Evolutionary conservation across 176 grass and related monocot genomes (phyloP).

Genomic region (Oryza punctata): DNA sequence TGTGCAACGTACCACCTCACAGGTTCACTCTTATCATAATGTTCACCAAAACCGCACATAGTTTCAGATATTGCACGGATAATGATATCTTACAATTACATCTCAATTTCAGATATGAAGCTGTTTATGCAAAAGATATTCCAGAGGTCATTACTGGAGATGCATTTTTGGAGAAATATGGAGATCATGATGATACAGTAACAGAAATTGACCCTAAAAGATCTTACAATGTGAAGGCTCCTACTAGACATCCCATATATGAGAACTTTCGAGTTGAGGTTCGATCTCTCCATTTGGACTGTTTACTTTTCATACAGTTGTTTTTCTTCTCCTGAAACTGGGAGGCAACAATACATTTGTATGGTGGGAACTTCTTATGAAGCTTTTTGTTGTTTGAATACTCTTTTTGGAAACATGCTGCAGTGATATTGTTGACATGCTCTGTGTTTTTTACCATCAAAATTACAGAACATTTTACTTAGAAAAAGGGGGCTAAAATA

Average conservation of each 20-base stretch:
- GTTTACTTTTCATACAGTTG: background rate
- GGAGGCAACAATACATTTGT: background rate
- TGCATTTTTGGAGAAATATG: slow-evolving; percentile 77
- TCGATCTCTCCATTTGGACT: background rate
- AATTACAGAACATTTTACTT: background rate
- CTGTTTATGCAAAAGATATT: slow-evolving; percentile 85
- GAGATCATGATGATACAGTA: slow-evolving; percentile 72
- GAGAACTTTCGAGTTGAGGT: slow-evolving; percentile 98
- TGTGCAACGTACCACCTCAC: slow-evolving; percentile 87
- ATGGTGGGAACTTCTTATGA: background rate
- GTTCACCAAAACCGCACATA: background rate
- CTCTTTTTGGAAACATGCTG: no score
- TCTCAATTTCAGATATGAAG: slow-evolving; percentile 72
- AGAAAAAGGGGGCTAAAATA: background rate
- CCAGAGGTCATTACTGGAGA: slow-evolving; percentile 65
- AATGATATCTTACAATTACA: background rate
- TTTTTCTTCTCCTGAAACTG: background rate
- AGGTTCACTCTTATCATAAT: slow-evolving; percentile 57
- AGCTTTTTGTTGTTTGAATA: background rate
- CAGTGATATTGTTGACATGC: background rate
- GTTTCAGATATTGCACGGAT: background rate
- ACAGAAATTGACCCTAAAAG: slow-evolving; percentile 76
- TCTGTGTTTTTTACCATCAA: background rate
- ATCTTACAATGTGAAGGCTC: slow-evolving; percentile 75
- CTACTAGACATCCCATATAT: slow-evolving; percentile 96